Base-by-base conservation (phyloP, 805 yeast genomes). In the Saccharomyces kudriavzevii region DNA sequence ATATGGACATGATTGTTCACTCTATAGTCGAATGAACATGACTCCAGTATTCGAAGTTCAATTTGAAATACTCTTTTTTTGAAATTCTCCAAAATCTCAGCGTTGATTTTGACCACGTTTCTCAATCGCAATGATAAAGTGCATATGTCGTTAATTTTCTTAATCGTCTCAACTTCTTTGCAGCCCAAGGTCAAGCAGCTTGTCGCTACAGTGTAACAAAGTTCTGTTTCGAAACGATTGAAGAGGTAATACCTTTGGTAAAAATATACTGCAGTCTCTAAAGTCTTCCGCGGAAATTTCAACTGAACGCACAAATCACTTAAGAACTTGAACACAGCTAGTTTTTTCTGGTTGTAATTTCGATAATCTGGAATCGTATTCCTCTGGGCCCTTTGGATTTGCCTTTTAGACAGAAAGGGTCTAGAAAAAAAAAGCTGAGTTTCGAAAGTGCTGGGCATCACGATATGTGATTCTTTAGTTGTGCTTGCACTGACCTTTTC, bases 121-220 rank as follows among this genome's bases (percentile, higher is more conserved):
- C 73, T 61, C n/a, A 70, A 55, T 47, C 65, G 70, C 54, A 72
- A 64, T 4, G 76, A 72, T 40, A 70, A 70, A 3, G 70, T 64
- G 70, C 66, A 77, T 11, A 89, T 76, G 47, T 86, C 88, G 51
- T 81, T 75, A 14, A 85, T 67, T 60, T 86, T 86, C 66, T 89
- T 89, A 45, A 89, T 84, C 45, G 90, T 87, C 63, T 90, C 97
- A 63, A 88, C 95, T 58, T 83, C 82, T 67, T 90, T 89, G 46
- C 84, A 74, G 2, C 96, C 86, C 14, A 88, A 72, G 54, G 87
- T 79, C 6, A 90, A 65, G 52, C 89, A 78, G 9, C 92, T 78
- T 8, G 84, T 69, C 0, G 88, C 87, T n/a, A 87, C 78, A 47
- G 84, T 83, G 58, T 75, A 76, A 47, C 83, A 81, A 51, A 77